These are phyloP conservation scores for Cucurbita pepo DNA, from an alignment of 306 rosid genomes.

Conservation along the genomic window DNA sequence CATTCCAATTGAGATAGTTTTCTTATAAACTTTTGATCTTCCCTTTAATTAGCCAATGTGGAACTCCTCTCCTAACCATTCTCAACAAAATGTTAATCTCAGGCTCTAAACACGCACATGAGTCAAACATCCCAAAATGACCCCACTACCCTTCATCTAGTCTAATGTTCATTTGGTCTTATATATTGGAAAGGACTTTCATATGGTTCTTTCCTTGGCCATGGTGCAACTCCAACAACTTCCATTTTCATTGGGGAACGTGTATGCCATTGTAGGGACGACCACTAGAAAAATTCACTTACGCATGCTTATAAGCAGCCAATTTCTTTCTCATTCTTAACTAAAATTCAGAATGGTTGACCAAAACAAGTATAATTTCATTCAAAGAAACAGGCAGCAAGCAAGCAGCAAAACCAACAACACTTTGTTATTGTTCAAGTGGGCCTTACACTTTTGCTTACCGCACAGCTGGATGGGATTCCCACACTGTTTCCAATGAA, in stretches of 20 bases:
- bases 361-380: slow-evolving; percentile 4
- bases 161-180: not conserved
- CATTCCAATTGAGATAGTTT: too few species aligned
- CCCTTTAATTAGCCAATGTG: too few species aligned
- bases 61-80: too few species aligned
- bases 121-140: not conserved
- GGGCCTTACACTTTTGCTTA: slow-evolving; percentile 11
- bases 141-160: not conserved
- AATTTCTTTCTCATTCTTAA: not conserved
- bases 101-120: not conserved
- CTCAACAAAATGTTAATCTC: too few species aligned
- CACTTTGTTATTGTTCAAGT: not conserved
- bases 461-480: slow-evolving; percentile 40
- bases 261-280: not conserved
- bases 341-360: not conserved
- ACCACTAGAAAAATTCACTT: not conserved
- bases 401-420: not conserved
- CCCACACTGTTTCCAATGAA: slow-evolving; percentile 41
- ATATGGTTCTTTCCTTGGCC: not conserved
- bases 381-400: not conserved
- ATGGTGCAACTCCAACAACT: not conserved
- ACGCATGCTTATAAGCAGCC: not conserved
- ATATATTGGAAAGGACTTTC: not conserved
- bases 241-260: not conserved
- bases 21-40: too few species aligned